A percentile compares a stretch with the other conserved stretches of the same genome.
phyloP scores from a whole-genome alignment of 148 eudicot genomes.

The Selenicereus undatus region DNA sequence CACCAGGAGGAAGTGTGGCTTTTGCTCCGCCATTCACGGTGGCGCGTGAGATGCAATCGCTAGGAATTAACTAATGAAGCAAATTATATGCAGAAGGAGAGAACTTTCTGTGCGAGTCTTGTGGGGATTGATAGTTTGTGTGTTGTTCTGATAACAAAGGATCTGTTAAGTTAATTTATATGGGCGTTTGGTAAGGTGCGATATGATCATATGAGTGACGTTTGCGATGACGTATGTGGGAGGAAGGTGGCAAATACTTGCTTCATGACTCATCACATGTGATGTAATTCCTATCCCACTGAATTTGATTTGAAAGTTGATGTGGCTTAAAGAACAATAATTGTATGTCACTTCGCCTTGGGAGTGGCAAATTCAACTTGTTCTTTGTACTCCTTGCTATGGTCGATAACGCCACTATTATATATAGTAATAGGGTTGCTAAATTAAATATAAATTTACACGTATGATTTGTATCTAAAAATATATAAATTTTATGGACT shows the following conservation, averaged over 20 bases:
- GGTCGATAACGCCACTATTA: too few relatives aligned
- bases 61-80: background rate
- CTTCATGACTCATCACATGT: background rate
- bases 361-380: slow-evolving; percentile 3
- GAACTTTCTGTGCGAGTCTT: background rate
- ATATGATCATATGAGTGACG: slow-evolving; percentile 12
- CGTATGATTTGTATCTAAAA: too few relatives aligned
- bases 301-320: background rate
- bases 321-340: background rate
- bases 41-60: background rate
- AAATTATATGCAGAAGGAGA: background rate
- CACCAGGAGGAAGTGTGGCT: slow-evolving; percentile 43
- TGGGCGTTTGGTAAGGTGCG: background rate
- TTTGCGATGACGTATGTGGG: slow-evolving; percentile 21
- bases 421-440: too few relatives aligned
- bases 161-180: background rate
- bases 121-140: too few relatives aligned
- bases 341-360: background rate
- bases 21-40: slow-evolving; percentile 20
- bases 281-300: background rate
- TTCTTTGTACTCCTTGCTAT: too few relatives aligned
- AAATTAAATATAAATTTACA: too few relatives aligned
- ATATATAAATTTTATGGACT: too few relatives aligned
- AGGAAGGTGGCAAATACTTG: background rate
- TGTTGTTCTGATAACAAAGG: background rate